Evolutionary conservation across 2,329 filamentous ascomycete species (phyloP), one percentile per base, ranked within the genome.

Genomic region (Davidsoniella virescens): DNA sequence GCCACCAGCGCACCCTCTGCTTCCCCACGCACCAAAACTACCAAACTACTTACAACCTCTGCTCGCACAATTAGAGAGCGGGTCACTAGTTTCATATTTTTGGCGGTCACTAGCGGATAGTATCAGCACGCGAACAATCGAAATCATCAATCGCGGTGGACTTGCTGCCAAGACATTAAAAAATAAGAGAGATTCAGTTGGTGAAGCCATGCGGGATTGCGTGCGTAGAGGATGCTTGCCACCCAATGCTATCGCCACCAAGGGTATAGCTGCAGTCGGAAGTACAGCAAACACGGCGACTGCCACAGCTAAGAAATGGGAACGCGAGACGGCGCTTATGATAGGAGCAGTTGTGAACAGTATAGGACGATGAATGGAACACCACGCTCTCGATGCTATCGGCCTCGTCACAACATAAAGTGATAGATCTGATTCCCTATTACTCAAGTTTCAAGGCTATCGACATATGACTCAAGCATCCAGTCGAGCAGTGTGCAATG

Each of bases 321-420:
- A 95, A 59, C 75, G 90, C 38, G 92, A 96, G 66, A 82, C 88
- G 44, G 87, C 88, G 1, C 88, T 96, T 44, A 95, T 96, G 90
- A 84, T 94, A 40, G 82, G 84, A 48, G 85, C 85, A 58, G 78
- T 95, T 5, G 71, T 87, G 38, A 75, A 73, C 44, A 72, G 72
- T 52, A 58, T 78, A 3, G 67, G 70, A 9, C 36, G 43, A 36
- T 51, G 49, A 51, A 20, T 8, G 14, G n/a, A 43, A 33, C 9
- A 12, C 12, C 7, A 33, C 12, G 8, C 8, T 9, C 2, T 33
- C 4, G 29, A 23, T 33, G 12, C 12, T 33, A 33, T 33, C 5
- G 9, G 29, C 29, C 5, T 8, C 4, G 7, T 33, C 29, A 12
- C 18, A 29, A 4, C 41, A 44, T 18, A 4, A 23, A 23, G 20